Conservation (phyloP, 2,329 filamentous ascomycete species). For the Aspergillus ochraceoroseus region DNA sequence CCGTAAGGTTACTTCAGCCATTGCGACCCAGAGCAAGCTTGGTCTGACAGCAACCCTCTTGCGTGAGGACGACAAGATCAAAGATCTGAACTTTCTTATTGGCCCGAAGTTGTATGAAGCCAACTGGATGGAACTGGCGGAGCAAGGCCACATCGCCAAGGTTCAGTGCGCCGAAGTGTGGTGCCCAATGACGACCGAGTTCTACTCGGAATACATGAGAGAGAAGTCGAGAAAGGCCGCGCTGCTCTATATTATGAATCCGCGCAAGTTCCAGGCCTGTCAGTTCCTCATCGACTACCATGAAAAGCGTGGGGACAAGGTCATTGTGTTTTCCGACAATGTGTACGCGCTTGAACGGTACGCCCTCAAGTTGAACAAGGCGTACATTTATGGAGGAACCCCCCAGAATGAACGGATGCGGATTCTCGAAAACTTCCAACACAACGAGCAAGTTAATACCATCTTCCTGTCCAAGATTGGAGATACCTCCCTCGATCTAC, state of each 20-base stretch:
- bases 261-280: conserved; percentile 91
- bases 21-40: conserved; percentile 92
- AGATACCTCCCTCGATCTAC: conserved; percentile 94
- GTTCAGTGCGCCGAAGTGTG: conserved; percentile 98
- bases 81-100: conserved; percentile 93
- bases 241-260: conserved; percentile 93
- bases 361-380: conserved; percentile 75
- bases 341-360: conserved; percentile 87
- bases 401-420: conserved; percentile 77
- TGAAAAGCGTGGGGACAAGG: conserved; percentile 89
- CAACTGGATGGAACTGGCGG: conserved; percentile 98
- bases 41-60: conserved; percentile 90
- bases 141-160: conserved; percentile 92
- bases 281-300: conserved; percentile 99
- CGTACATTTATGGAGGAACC: conserved; percentile 87
- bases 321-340: conserved; percentile 97
- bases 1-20: conserved; percentile 82
- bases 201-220: conserved; percentile 87
- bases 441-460: conserved; percentile 83
- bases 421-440: conserved; percentile 91
- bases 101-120: conserved; percentile 97
- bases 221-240: conserved; percentile 62
- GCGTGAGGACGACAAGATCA: conserved; percentile 97
- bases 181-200: conserved; percentile 99
- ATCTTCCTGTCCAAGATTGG: conserved; percentile 97